phyloP scores from a whole-genome alignment of 192 early-diverging fungal species.

The Coemansia nantahalensis region DNA sequence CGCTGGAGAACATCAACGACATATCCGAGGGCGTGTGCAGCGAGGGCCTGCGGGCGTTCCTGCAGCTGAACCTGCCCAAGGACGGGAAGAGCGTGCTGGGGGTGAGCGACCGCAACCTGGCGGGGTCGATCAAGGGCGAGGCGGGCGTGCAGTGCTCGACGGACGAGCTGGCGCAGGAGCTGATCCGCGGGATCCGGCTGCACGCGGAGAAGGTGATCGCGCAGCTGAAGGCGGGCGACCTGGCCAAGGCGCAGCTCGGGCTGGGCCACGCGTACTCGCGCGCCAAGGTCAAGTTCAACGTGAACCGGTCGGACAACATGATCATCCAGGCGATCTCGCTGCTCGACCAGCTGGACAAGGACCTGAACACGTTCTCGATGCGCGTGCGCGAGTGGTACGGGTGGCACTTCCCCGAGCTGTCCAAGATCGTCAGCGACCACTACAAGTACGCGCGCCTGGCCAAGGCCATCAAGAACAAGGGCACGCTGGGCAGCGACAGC shows the following conservation, averaged over 20 bases:
- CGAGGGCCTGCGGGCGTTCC: constrained; percentile 85
- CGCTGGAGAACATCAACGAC: constrained; percentile 97
- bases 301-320: constrained; percentile 97
- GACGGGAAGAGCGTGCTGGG: constrained; percentile 76
- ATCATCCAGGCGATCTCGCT: constrained; percentile 91
- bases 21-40: constrained; percentile 96
- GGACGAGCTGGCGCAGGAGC: constrained; percentile 81
- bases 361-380: constrained; percentile 98
- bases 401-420: constrained; percentile 99
- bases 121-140: constrained; percentile 60
- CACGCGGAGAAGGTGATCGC: constrained; percentile 85
- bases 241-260: constrained; percentile 92
- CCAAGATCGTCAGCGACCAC: constrained; percentile 95
- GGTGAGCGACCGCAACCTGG: constrained; percentile 85
- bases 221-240: constrained; percentile 90
- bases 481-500: constrained; percentile 69
- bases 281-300: constrained; percentile 99
- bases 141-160: constrained; percentile 75
- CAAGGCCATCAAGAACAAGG: constrained; percentile 92
- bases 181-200: constrained; percentile 91
- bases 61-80: constrained; percentile 90
- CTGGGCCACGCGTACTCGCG: constrained; percentile 98
- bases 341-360: constrained; percentile 97
- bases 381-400: constrained; percentile 98
- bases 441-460: constrained; percentile 86